Percentiles rank a stretch among this genome's conserved stretches.
phyloP scores from a whole-genome alignment of 345 rosid species.

The Bruguiera gymnorhiza region DNA sequence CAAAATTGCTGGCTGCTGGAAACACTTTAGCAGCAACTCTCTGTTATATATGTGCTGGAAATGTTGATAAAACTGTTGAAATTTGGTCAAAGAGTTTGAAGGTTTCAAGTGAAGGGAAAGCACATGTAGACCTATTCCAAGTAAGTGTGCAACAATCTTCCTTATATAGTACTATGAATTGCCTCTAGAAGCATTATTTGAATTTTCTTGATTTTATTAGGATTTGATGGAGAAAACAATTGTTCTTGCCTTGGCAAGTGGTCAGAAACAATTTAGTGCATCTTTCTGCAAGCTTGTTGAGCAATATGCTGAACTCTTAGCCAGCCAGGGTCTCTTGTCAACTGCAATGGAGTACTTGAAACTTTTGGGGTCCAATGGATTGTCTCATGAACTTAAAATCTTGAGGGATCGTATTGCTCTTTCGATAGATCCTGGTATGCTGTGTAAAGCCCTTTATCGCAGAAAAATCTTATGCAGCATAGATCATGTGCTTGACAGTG shows the following conservation, averaged over 20 bases:
- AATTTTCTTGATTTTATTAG: conserved; percentile 37
- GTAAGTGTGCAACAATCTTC: conserved; percentile 41
- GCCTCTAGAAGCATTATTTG: conserved; percentile 5
- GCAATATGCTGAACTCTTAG: conserved; percentile 94
- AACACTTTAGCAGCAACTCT: conserved; percentile 87
- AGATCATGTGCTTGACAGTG: neutral
- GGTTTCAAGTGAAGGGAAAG: conserved; percentile 58
- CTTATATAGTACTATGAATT: conserved; percentile 5
- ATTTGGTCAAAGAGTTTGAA: conserved; percentile 91
- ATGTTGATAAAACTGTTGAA: conserved; percentile 96
- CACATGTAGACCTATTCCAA: conserved; percentile 92
- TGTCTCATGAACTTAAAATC: conserved; percentile 82
- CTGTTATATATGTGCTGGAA: conserved; percentile 94
- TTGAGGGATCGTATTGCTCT: conserved; percentile 78
- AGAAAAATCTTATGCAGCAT: neutral
- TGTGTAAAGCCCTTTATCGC: neutral
- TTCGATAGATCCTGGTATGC: conserved; percentile 69
- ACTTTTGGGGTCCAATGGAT: conserved; percentile 79
- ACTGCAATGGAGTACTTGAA: conserved; percentile 95
- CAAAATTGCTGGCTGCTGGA: conserved; percentile 72
- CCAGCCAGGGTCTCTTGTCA: conserved; percentile 82
- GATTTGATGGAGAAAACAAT: conserved; percentile 99
- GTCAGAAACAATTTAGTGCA: conserved; percentile 85
- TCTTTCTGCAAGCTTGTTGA: conserved; percentile 94
- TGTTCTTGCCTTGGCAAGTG: conserved; percentile 90